Percentiles rank a stretch among this genome's conserved stretches.
Evolutionary conservation across 345 rosid genomes (phyloP).

Genomic region (Syzygium aromaticum): DNA sequence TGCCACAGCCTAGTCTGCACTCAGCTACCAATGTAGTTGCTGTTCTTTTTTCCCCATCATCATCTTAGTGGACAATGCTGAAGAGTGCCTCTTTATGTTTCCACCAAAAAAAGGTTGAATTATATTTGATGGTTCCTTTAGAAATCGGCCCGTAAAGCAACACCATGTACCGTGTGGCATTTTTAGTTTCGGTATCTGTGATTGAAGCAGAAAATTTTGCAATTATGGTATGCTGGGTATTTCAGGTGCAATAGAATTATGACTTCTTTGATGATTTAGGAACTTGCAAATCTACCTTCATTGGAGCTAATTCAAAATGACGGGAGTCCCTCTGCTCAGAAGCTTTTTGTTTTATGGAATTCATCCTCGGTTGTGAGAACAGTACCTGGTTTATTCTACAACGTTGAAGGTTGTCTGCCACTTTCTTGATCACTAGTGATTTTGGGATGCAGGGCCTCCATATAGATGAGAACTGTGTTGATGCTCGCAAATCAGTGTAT

Average conservation of each 20-base stretch:
- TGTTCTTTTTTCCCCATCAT: neutral
- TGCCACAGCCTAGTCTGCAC: neutral
- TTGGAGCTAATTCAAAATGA: slow-evolving; percentile 74
- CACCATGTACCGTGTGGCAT: neutral
- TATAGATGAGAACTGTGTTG: slow-evolving; percentile 12
- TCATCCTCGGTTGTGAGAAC: slow-evolving; percentile 21
- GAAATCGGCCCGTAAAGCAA: neutral
- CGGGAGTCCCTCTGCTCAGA: slow-evolving; percentile 84
- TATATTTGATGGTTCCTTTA: neutral
- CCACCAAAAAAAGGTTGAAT: neutral
- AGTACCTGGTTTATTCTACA: slow-evolving; percentile 23
- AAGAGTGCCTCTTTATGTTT: neutral
- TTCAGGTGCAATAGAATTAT: neutral
- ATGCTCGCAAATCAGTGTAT: slow-evolving; percentile 11
- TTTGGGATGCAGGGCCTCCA: slow-evolving; percentile 35
- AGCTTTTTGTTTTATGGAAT: slow-evolving; percentile 87
- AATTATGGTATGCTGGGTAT: neutral
- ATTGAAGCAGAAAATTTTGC: neutral
- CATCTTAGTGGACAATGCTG: neutral
- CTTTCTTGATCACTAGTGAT: slow-evolving; percentile 10
- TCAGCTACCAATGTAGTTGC: neutral
- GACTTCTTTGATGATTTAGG: slow-evolving; percentile 40
- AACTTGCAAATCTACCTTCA: slow-evolving; percentile 76
- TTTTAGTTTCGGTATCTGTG: neutral
- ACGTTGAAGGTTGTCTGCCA: neutral